These are phyloP conservation scores for Colletotrichum truncatum DNA, from an alignment of 2,329 filamentous ascomycete species.

Conservation along the genomic window DNA sequence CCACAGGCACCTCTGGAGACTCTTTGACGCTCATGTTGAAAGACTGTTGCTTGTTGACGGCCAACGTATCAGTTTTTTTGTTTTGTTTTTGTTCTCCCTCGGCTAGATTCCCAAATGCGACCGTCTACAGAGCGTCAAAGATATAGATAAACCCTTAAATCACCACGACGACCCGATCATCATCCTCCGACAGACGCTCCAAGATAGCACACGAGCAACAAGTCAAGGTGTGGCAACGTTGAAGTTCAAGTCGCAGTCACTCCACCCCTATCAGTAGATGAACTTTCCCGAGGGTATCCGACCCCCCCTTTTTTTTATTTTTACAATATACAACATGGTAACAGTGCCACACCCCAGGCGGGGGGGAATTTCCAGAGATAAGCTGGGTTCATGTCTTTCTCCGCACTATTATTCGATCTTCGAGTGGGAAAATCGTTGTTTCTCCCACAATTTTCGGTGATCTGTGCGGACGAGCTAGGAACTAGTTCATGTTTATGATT, in stretches of 20 bases:
- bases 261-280: slow-evolving; percentile 7
- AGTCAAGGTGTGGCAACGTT: slow-evolving; percentile 10
- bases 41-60: neutral
- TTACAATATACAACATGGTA: slow-evolving; percentile 15
- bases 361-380: slow-evolving; percentile 2
- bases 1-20: neutral
- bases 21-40: neutral
- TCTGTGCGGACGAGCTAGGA: slow-evolving; percentile 7
- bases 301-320: neutral
- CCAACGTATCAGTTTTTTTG: neutral
- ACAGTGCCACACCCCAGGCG: neutral
- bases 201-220: neutral
- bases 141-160: neutral
- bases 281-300: neutral
- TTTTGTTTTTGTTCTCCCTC: too few species aligned
- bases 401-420: slow-evolving; percentile 13
- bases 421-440: neutral
- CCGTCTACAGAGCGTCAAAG: neutral
- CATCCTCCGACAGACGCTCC: neutral
- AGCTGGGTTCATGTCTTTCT: slow-evolving; percentile 10
- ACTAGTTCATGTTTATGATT: neutral
- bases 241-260: neutral
- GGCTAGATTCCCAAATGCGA: neutral
- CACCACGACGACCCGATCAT: neutral
- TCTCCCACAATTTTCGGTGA: neutral